Evolutionary conservation across 441 rosid genomes (phyloP).

Genomic region (Melastoma candidum): DNA sequence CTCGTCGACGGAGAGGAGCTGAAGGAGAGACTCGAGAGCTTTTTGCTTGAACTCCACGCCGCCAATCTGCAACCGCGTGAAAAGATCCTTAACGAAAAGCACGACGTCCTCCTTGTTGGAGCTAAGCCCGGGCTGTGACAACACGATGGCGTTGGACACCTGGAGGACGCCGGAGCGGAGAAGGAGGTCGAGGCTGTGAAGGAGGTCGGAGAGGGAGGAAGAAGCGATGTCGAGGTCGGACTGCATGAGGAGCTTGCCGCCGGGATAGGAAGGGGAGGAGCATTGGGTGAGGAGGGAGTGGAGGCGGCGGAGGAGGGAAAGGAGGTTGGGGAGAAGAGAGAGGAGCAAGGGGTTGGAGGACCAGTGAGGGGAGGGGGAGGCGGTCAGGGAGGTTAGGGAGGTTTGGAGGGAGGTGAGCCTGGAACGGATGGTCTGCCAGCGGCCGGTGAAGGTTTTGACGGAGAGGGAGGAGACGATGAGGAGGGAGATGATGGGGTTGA

Average conservation of each 20-base stretch:
- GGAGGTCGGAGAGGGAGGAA: slow-evolving; percentile 43
- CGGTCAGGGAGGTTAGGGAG: slow-evolving; percentile 31
- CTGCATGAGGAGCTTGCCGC: slow-evolving; percentile 74
- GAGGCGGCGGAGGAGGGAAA: slow-evolving; percentile 69
- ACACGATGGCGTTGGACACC: slow-evolving; percentile 57
- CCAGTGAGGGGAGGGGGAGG: slow-evolving; percentile 62
- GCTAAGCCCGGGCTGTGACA: slow-evolving; percentile 47
- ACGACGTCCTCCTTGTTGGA: slow-evolving; percentile 46
- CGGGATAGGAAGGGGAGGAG: slow-evolving; percentile 38
- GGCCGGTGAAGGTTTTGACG: slow-evolving; percentile 58
- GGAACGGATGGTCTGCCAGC: slow-evolving; percentile 60
- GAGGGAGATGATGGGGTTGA: slow-evolving; percentile 45
- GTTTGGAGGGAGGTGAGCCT: slow-evolving; percentile 51
- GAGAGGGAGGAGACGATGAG: slow-evolving; percentile 48
- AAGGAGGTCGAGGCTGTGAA: slow-evolving; percentile 56
- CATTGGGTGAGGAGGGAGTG: slow-evolving; percentile 54
- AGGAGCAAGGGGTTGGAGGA: slow-evolving; percentile 60
- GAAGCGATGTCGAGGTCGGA: slow-evolving; percentile 82
- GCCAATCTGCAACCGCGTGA: slow-evolving; percentile 68
- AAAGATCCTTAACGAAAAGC: slow-evolving; percentile 56
- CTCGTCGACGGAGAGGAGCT: slow-evolving; percentile 41
- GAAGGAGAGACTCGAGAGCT: slow-evolving; percentile 61
- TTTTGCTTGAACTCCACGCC: slow-evolving; percentile 65
- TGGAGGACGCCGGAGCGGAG: slow-evolving; percentile 74
- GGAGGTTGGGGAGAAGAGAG: slow-evolving; percentile 54